Base-by-base conservation (phyloP, 2,329 filamentous ascomycete genomes). In the Biscogniauxia sp. region DNA sequence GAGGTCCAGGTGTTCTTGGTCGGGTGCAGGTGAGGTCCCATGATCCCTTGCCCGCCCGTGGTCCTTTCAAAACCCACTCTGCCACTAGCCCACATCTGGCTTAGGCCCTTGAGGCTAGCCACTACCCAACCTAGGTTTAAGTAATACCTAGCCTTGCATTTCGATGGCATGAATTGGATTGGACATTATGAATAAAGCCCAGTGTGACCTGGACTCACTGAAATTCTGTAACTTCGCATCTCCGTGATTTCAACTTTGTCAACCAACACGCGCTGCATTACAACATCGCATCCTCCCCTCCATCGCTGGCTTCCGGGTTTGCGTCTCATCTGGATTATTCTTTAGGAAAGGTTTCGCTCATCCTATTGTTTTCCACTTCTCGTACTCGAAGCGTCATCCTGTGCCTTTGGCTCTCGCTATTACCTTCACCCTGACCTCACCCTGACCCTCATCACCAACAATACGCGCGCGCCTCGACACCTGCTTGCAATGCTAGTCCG, bases 401-500 rank as follows among this genome's bases (percentile, higher is more conserved):
- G 13, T 45, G 37, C 37, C 6, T n/a, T n/a, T 5, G n/a, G 17
- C 25, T 49, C 50, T 11, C 23, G 5, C 23, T 23, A 23, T 23
- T 23, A 23, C 23, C 23, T 23, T 5, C 23, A 23, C 23, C 23
- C 23, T 23, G 23, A 23, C 23, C 37, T n/a, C 17, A 3, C 15
- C 37, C 6, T 6, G 7, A 15, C 2, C n/a, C 37, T 49, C 50
- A 11, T 51, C 53, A 49, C 57, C 23, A 63, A 60, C 5, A 37
- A 26, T 8, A 25, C 20, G 53, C 53, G 58, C 53, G 56, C 64
- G 60, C 64, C 60, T 64, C 62, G n/a, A 63, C 26, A 32, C 45
- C 58, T 57, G 9, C 25, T 61, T 64, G 62, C 54, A 20, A 64
- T 63, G 60, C 56, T 20, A 54, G 62, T 57, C 19, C 41, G 51